These are phyloP conservation scores for Pulveroboletus sp. DNA, from an alignment of 768 basidiomycete species.

Conservation along the genomic window DNA sequence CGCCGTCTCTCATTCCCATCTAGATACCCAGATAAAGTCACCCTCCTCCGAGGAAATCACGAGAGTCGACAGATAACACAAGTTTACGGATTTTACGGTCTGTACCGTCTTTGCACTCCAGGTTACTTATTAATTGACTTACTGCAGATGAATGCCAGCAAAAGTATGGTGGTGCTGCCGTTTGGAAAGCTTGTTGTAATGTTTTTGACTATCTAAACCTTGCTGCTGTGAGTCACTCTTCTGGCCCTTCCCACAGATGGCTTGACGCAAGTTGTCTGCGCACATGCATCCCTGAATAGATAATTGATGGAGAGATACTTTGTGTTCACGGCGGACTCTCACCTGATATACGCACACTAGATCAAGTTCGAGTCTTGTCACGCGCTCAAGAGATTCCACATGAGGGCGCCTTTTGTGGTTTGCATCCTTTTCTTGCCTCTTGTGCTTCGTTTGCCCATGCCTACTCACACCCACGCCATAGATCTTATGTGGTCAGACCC, in stretches of 20 bases:
- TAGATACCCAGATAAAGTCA: slow-evolving; percentile 92
- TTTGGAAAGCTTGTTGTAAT: slow-evolving; percentile 96
- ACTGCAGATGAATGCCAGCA: slow-evolving; percentile 89
- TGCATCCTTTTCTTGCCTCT: slow-evolving; percentile 12
- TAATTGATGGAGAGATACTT: slow-evolving; percentile 87
- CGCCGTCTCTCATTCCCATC: slow-evolving; percentile 5
- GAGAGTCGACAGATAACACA: slow-evolving; percentile 98
- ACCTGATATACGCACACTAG: slow-evolving; percentile 91
- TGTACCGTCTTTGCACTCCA: neutral
- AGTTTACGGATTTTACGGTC: slow-evolving; percentile 98
- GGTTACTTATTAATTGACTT: neutral
- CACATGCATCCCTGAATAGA: slow-evolving; percentile 42
- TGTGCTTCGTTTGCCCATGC: neutral
- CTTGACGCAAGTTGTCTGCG: neutral
- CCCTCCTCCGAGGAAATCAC: slow-evolving; percentile 90
- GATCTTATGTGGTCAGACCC: slow-evolving; percentile 99
- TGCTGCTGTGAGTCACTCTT: slow-evolving; percentile 63
- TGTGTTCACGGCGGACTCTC: slow-evolving; percentile 97
- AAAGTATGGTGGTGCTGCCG: slow-evolving; percentile 91
- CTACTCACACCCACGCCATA: slow-evolving; percentile 24
- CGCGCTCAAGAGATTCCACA: slow-evolving; percentile 98
- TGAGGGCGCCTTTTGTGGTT: slow-evolving; percentile 96
- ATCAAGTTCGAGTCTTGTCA: slow-evolving; percentile 89
- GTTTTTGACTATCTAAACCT: slow-evolving; percentile 96
- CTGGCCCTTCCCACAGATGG: neutral